These are phyloP conservation scores for Puccinellia tenuiflora DNA, from an alignment of 176 grass and related monocot genomes.

Conservation along the genomic window DNA sequence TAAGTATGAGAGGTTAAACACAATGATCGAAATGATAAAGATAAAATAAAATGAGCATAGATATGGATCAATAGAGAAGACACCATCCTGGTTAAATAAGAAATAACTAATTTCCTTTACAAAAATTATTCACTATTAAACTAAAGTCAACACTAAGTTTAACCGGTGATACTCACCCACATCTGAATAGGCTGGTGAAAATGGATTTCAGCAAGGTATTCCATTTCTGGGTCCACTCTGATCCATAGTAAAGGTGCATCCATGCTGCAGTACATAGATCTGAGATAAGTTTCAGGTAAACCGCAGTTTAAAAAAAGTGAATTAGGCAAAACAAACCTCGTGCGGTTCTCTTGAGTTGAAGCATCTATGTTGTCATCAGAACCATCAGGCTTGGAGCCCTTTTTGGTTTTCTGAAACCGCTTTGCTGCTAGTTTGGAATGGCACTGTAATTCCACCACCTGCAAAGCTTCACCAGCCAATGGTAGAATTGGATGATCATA, in stretches of 20 bases:
- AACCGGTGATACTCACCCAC: slow-evolving; percentile 66
- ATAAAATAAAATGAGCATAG: background rate
- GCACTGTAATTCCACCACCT: slow-evolving; percentile 89
- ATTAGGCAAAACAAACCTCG: slow-evolving; percentile 49
- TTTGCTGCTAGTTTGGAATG: slow-evolving; percentile 90
- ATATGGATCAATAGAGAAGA: background rate
- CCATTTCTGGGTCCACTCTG: slow-evolving; percentile 94
- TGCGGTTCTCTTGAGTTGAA: slow-evolving; percentile 72
- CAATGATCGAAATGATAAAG: background rate
- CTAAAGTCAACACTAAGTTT: background rate
- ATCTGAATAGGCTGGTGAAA: slow-evolving; percentile 97
- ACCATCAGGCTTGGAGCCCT: slow-evolving; percentile 71
- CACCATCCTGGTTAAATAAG: background rate
- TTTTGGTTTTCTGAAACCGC: slow-evolving; percentile 82
- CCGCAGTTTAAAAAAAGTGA: background rate
- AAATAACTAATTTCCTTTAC: background rate
- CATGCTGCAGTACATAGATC: slow-evolving; percentile 42
- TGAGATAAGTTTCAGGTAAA: slow-evolving; percentile 10
- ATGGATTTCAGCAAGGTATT: slow-evolving; percentile 94
- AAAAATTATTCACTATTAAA: slow-evolving; percentile 10
- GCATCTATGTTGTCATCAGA: slow-evolving; percentile 91
- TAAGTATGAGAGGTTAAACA: background rate
- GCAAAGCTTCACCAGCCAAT: slow-evolving; percentile 83
- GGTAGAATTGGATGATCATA: slow-evolving; percentile 93
- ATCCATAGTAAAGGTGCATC: slow-evolving; percentile 96